Base-by-base conservation (phyloP, 352 stramenopile genomes). In the Globisporangium solare region DNA sequence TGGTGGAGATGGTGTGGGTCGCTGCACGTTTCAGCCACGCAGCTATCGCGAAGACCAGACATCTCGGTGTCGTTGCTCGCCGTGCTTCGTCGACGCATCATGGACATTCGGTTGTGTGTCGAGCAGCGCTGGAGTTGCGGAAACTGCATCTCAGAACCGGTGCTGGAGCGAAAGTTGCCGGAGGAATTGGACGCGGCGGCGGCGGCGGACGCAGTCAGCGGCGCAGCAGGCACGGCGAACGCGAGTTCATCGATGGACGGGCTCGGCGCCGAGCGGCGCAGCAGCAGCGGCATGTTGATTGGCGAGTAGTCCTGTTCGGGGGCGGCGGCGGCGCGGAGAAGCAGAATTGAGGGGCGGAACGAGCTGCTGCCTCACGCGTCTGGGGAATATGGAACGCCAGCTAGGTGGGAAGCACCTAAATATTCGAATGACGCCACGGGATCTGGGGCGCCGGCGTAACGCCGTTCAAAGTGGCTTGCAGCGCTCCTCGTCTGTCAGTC, bases 221-320 rank as follows among this genome's bases (percentile, higher is more conserved):
- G 69, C 10, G 63, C 61, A 12, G 64, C 60, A 2, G 68, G 67
- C 50, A 74, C 58, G 0, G 71, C 52, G 59, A 87, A 77, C 41
- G 76, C 69, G 49, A 93, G 83, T 67, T 91, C 74, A 40, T 91
- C 80, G 39, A 91, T 76, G 18, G 76, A 83, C 2, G 80, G 81
- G 52, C 78, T 88, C 11, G 83, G 80, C 20, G 83, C 83, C 20
- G 76, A 71, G 41, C 74, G 65, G 49, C 83, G 77, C 51, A 93
- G 54, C 10, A 93, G 71, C 24, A 86, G 69, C 63, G 83, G 83
- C 83, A 93, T 93, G n/a, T 10, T 58, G 37, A n/a, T 60, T 35
- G 27, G 27, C 6, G 27, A 11, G 10, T 35, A 6, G 27, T 35
- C 27, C 27, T 35, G 27, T 35, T 35, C 27, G 27, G 2, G 27